Conservation (phyloP, 495 filamentous ascomycete genomes). For the Aspergillus sparsus region DNA sequence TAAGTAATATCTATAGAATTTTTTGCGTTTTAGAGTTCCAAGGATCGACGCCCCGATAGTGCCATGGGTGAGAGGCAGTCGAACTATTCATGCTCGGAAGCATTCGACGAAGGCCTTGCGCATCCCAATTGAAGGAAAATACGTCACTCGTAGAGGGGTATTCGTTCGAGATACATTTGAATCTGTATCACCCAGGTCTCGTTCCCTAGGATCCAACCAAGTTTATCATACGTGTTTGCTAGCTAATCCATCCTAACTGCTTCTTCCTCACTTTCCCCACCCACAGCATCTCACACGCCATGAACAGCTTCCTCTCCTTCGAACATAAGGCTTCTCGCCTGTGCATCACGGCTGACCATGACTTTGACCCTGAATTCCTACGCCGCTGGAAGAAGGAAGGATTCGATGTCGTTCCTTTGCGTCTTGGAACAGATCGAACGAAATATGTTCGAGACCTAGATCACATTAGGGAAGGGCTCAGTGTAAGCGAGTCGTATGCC, state of each 20-base stretch:
- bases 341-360: slow-evolving; percentile 3
- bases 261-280: background rate
- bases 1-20: no score
- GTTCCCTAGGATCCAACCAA: background rate
- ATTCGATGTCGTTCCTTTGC: background rate
- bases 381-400: background rate
- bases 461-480: background rate
- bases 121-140: no score
- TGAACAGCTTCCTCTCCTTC: background rate
- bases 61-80: no score
- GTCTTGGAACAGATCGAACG: background rate
- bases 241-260: background rate
- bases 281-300: background rate
- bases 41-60: no score
- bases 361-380: slow-evolving; percentile 5
- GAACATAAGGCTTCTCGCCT: no score
- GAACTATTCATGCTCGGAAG: no score
- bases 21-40: no score
- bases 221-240: background rate
- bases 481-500: slow-evolving; percentile 6
- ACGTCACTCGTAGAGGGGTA: no score
- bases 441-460: background rate
- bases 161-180: no score
- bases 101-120: no score
- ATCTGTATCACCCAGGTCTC: no score